Conservation (phyloP, 495 filamentous ascomycete genomes). For the Penicillium manginii region DNA sequence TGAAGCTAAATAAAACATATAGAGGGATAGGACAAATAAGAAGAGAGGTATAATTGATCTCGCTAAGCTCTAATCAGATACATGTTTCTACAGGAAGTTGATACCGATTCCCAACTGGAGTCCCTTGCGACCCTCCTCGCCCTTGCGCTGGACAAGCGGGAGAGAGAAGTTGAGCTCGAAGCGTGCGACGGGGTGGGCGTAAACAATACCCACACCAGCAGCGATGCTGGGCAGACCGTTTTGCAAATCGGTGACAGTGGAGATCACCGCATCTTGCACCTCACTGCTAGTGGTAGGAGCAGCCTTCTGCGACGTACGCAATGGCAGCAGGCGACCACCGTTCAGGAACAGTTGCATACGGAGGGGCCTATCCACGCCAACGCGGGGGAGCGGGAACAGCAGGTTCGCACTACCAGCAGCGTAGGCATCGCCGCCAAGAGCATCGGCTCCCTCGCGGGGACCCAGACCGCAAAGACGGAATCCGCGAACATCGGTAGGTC, state of each 20-base stretch:
- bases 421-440: slow-evolving; percentile 89
- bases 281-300: slow-evolving; percentile 57
- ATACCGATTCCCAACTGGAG: slow-evolving; percentile 92
- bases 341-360: slow-evolving; percentile 90
- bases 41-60: slow-evolving; percentile 20
- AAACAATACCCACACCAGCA: slow-evolving; percentile 87
- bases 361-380: slow-evolving; percentile 79
- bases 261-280: slow-evolving; percentile 54
- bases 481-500: slow-evolving; percentile 90
- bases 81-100: slow-evolving; percentile 73
- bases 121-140: slow-evolving; percentile 88
- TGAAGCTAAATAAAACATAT: not conserved
- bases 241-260: slow-evolving; percentile 63
- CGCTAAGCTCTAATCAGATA: slow-evolving; percentile 24
- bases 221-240: slow-evolving; percentile 83
- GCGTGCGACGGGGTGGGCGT: slow-evolving; percentile 86
- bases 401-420: slow-evolving; percentile 84
- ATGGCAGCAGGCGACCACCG: slow-evolving; percentile 79
- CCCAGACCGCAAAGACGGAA: slow-evolving; percentile 89
- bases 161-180: slow-evolving; percentile 96
- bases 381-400: slow-evolving; percentile 78
- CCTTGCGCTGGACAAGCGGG: slow-evolving; percentile 76
- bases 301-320: slow-evolving; percentile 61
- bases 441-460: slow-evolving; percentile 80
- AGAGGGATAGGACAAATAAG: not conserved